These are phyloP conservation scores for Calonectria hongkongensis DNA, from an alignment of 2,329 filamentous ascomycete species.

Conservation along the genomic window DNA sequence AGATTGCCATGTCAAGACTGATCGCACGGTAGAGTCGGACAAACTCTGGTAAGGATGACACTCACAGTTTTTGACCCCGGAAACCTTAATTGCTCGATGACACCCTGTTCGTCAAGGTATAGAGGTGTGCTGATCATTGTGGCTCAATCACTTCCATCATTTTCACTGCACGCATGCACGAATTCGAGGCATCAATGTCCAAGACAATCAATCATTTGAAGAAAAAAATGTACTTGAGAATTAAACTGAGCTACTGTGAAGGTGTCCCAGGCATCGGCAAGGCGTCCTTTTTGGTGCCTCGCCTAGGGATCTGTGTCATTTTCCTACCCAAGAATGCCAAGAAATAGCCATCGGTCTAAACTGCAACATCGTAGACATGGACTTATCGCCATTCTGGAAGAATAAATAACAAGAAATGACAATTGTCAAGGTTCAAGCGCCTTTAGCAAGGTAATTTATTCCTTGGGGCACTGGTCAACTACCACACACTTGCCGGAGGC, in stretches of 20 bases:
- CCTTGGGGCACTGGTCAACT: neutral
- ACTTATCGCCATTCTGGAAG: neutral
- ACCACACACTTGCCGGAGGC: neutral
- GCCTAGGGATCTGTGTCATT: neutral
- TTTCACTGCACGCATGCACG: neutral
- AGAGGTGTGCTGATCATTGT: too few relatives aligned
- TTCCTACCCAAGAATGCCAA: neutral
- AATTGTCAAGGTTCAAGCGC: neutral
- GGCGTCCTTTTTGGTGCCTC: neutral
- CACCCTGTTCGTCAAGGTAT: too few relatives aligned
- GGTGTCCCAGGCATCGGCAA: neutral
- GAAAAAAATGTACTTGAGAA: constrained; percentile 8
- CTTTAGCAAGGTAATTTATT: neutral
- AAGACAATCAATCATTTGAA: neutral
- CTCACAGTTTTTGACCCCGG: too few relatives aligned
- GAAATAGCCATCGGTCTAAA: neutral
- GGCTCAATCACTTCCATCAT: neutral
- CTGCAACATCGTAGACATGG: neutral
- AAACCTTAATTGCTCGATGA: too few relatives aligned
- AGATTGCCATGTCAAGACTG: too few relatives aligned
- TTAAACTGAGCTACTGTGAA: neutral
- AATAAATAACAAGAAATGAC: neutral
- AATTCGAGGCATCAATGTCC: neutral
- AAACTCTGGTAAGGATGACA: too few relatives aligned
- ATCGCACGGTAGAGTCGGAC: too few relatives aligned